phyloP scores from a whole-genome alignment of 106 monocot genomes.

The Posidonia australis region DNA sequence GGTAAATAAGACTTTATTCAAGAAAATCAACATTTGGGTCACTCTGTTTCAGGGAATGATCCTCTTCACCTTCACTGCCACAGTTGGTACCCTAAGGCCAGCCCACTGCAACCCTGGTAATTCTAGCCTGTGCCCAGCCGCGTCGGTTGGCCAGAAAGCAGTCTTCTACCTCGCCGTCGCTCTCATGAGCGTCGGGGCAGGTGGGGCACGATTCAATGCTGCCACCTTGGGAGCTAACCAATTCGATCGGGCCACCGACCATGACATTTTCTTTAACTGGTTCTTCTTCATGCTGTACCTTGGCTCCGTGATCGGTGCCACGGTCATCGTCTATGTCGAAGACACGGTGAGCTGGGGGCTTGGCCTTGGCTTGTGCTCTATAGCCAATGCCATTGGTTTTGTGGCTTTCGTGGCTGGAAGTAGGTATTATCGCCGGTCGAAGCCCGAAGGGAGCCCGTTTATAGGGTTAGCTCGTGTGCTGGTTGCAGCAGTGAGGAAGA shows the following conservation, averaged over 20 bases:
- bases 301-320: constrained; percentile 23
- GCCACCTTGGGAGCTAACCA: constrained; percentile 52
- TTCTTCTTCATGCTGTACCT: constrained; percentile 38
- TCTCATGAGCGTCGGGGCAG: constrained; percentile 25
- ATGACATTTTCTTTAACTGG: constrained; percentile 58
- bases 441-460: constrained; percentile 50
- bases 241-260: constrained; percentile 31
- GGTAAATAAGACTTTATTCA: too few relatives aligned
- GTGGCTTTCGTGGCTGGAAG: constrained; percentile 24
- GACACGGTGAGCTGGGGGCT: constrained; percentile 50
- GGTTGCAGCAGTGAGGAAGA: constrained; percentile 39
- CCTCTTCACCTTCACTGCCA: constrained; percentile 36
- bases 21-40: too few relatives aligned
- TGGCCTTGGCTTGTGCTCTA: constrained; percentile 33
- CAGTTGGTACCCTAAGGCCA: constrained; percentile 30
- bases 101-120: constrained; percentile 6
- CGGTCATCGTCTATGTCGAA: constrained; percentile 54
- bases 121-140: constrained; percentile 3
- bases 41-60: constrained; percentile 32
- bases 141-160: constrained; percentile 27
- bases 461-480: constrained; percentile 32
- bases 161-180: constrained; percentile 24
- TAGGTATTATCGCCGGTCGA: constrained; percentile 17
- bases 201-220: constrained; percentile 41
- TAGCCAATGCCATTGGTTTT: constrained; percentile 10